Evolutionary conservation across 2,329 filamentous ascomycete species (phyloP), one percentile per base, ranked within the genome.

Genomic region (Stagonosporopsis vannaccii): DNA sequence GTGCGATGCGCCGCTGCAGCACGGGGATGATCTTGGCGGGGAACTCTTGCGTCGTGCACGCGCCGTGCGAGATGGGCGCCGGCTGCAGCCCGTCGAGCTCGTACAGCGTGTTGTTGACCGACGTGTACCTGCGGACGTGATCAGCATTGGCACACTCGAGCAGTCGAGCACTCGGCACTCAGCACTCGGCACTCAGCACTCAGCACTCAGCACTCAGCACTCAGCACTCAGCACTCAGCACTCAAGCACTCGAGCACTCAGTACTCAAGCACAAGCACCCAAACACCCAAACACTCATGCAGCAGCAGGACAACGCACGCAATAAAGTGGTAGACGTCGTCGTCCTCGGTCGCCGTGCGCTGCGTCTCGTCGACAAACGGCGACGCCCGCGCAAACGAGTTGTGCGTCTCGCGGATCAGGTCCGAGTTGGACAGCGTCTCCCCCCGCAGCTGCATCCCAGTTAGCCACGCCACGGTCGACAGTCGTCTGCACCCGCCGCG

Each of bases 271-370:
- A n/a, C n/a, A n/a, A n/a, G n/a, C n/a, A n/a, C n/a, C n/a, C n/a
- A n/a, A n/a, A n/a, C n/a, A n/a, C n/a, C n/a, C n/a, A n/a, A n/a
- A n/a, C n/a, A n/a, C n/a, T n/a, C n/a, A n/a, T n/a, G n/a, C n/a
- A n/a, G n/a, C n/a, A n/a, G n/a, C n/a, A n/a, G n/a, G n/a, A n/a
- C n/a, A n/a, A n/a, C n/a, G n/a, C 69, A 76, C 28, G 93, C 95
- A 69, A 99, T 92, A 77, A 99, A 99, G 80, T 99, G 95, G 79
- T 96, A 99, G 25, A 94, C 91, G 72, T 98, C 95, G 69, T 96
- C 92, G 51, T 91, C 83, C 59, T 87, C 87, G n/a, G 84, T 85
- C 13, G 85, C 85, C 11, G 86, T 81, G 11, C 88, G 85, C 65
- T 89, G 86, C 59, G 92, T 96, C 83, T 99, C 95, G 76, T 97